Conservation (phyloP, 1,139 yeast genomes). For the Casaregolazyma lundiana region DNA sequence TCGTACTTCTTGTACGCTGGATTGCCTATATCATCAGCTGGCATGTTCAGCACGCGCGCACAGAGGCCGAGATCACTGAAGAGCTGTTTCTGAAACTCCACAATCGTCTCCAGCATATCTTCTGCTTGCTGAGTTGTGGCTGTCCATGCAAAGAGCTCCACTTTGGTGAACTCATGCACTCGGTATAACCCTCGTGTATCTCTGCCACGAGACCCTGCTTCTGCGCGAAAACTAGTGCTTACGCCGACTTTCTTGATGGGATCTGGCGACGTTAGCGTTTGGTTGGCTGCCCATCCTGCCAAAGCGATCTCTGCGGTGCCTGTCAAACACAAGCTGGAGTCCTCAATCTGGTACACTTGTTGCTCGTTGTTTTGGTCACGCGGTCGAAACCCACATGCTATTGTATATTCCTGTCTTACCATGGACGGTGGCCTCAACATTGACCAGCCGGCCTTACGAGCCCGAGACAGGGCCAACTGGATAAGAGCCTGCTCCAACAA, state of each 20-base stretch:
- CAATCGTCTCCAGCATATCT: constrained; percentile 54
- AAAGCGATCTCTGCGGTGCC: constrained; percentile 97
- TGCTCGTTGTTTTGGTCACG: constrained; percentile 83
- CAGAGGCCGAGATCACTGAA: constrained; percentile 65
- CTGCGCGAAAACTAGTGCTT: constrained; percentile 87
- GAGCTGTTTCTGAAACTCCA: constrained; percentile 60
- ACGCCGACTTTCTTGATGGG: constrained; percentile 73
- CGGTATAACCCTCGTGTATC: constrained; percentile 91
- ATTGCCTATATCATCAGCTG: constrained; percentile 84
- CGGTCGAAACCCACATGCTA: constrained; percentile 95
- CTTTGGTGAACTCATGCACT: constrained; percentile 97
- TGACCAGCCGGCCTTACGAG: constrained; percentile 62
- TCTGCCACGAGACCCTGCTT: constrained; percentile 94
- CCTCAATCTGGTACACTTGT: constrained; percentile 64
- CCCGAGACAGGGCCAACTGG: constrained; percentile 66
- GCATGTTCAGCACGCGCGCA: constrained; percentile 85
- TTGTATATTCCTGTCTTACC: constrained; percentile 68
- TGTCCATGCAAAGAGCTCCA: constrained; percentile 81
- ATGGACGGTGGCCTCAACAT: constrained; percentile 82
- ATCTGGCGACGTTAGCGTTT: constrained; percentile 33
- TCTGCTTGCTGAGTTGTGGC: constrained; percentile 38
- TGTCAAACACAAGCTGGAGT: constrained; percentile 57
- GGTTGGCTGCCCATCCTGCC: constrained; percentile 63
- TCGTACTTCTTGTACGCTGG: constrained; percentile 92
- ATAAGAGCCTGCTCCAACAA: constrained; percentile 83